These are phyloP conservation scores for Triangularia setosa DNA, from an alignment of 2,329 filamentous ascomycete species.

Conservation along the genomic window DNA sequence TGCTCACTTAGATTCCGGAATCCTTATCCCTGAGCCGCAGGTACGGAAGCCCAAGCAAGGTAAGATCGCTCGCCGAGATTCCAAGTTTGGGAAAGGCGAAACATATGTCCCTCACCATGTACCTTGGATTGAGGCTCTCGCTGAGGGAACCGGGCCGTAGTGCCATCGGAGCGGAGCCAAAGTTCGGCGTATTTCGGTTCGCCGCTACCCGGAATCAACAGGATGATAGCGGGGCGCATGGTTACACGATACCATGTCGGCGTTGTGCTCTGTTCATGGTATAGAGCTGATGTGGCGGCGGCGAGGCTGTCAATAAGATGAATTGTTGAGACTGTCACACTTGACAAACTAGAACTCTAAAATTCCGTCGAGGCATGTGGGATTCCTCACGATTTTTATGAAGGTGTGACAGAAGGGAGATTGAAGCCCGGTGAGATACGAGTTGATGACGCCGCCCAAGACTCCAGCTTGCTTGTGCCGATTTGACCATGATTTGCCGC, in stretches of 20 bases:
- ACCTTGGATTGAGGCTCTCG: neutral
- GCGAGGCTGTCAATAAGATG: neutral
- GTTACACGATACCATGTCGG: neutral
- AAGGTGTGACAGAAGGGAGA: too few species aligned
- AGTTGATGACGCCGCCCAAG: too few species aligned
- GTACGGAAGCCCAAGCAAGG: neutral
- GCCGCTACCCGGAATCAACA: neutral
- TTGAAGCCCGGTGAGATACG: too few species aligned
- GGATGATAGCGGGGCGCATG: neutral
- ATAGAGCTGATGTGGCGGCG: neutral
- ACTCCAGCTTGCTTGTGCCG: neutral
- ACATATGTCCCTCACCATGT: neutral
- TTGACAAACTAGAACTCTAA: neutral
- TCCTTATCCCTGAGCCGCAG: neutral
- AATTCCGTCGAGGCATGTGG: neutral
- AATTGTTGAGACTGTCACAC: neutral
- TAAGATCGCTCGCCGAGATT: neutral
- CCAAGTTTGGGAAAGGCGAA: neutral
- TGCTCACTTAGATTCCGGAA: neutral
- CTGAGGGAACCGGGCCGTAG: neutral
- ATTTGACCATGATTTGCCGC: neutral
- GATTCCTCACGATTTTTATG: neutral
- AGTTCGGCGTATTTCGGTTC: neutral
- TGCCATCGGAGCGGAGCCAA: neutral
- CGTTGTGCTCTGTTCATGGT: neutral